Base-by-base conservation (phyloP, 1,284 basidiomycete species). In the Ganoderma sinense region DNA sequence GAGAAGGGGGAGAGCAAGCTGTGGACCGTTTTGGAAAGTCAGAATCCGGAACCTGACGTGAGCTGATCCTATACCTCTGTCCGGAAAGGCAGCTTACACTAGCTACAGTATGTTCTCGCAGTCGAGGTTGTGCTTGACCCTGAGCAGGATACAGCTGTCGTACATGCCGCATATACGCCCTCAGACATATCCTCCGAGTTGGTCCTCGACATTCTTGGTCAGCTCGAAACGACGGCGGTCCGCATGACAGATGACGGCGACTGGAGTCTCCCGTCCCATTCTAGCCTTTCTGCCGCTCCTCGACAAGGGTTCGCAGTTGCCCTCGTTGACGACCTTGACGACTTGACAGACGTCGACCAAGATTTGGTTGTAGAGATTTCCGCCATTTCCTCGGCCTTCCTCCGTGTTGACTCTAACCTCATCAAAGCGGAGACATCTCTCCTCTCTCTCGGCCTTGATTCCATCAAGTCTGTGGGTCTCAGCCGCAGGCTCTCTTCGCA, bases 361-460 rank as follows among this genome's bases (percentile, higher is more conserved):
- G 67, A 64, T 7, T 64, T 71, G 7, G 71, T 80, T 4, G 20
- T 43, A 6, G 45, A 65, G 29, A 72, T 86, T 7, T 78, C 75
- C 36, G 63, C 60, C 23, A 75, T 80, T 16, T 74, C 84, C 23
- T 77, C 82, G 5, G 71, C 78, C 7, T 86, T 86, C 74, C 75
- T 86, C 40, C 77, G 75, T 23, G 63, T 85, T 40, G 68, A 79
- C 40, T 55, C 68, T 6, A 69, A 74, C 18, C 71, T 78, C 18
- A 43, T 86, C 33, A 73, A 69, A 18, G 75, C 75, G 0, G 77
- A 76, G 8, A 78, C 80, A 13, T 86, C 86, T 8, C 80, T 87
- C 31, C 76, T 87, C 13, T 81, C 84, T 11, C 76, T 87, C 56
- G 86, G 86, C 13, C 74, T 87, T 39, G 86, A 87, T 69, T 87